phyloP scores from a whole-genome alignment of 177 flowering plant species.

The Vitis hybrid region DNA sequence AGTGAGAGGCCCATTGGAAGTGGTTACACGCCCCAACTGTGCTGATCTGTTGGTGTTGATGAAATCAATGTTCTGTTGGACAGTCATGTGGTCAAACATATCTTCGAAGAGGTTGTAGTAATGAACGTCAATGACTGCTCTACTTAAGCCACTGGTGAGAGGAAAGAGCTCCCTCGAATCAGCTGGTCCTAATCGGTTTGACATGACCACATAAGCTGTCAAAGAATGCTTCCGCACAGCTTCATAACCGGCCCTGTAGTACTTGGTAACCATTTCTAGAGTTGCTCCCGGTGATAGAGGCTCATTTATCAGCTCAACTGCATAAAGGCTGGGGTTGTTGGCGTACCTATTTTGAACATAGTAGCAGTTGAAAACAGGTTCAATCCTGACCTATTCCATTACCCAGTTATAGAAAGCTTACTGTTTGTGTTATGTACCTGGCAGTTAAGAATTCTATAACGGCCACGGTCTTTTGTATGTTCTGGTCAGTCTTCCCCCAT shows the following conservation, averaged over 20 bases:
- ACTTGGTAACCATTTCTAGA: slow-evolving; percentile 36
- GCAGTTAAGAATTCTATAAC: slow-evolving; percentile 54
- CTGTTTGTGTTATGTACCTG: slow-evolving; percentile 23
- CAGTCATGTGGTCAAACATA: slow-evolving; percentile 28
- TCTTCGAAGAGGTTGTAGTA: slow-evolving; percentile 45
- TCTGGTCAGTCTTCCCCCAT: slow-evolving; percentile 44
- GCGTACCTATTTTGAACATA: slow-evolving; percentile 32
- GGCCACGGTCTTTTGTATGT: slow-evolving; percentile 43
- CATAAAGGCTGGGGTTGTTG: slow-evolving; percentile 46
- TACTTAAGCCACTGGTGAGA: slow-evolving; percentile 29
- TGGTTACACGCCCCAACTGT: slow-evolving; percentile 29
- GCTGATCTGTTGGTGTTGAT: slow-evolving; percentile 33
- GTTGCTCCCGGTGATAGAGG: slow-evolving; percentile 49
- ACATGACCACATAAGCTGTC: slow-evolving; percentile 40
- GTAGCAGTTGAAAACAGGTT: not conserved
- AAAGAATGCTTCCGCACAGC: slow-evolving; percentile 51
- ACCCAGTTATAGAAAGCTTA: too few relatives aligned
- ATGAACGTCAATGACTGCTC: slow-evolving; percentile 53
- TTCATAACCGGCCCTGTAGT: slow-evolving; percentile 45
- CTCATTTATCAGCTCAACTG: slow-evolving; percentile 60
- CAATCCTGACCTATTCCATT: too few relatives aligned
- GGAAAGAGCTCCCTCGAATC: slow-evolving; percentile 44
- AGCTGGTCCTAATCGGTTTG: slow-evolving; percentile 33
- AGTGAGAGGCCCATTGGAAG: slow-evolving; percentile 50
- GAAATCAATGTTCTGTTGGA: slow-evolving; percentile 53